Percentiles rank a stretch among this genome's conserved stretches.
phyloP scores from a whole-genome alignment of 2,329 filamentous ascomycete genomes.

The Sclerotinia trifoliorum region DNA sequence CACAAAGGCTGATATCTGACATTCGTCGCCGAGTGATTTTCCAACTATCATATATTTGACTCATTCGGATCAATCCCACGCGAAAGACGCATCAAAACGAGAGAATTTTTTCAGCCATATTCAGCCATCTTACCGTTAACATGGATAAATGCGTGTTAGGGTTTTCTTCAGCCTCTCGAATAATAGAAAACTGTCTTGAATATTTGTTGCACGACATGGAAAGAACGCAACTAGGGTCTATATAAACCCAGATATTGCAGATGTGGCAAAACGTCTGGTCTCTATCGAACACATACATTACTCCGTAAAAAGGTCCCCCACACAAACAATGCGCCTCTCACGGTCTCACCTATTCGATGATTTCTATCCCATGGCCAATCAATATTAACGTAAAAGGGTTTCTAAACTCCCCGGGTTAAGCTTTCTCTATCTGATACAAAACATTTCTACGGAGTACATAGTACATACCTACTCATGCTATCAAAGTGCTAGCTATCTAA shows the following conservation, averaged over 20 bases:
- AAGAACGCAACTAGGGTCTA: conserved; percentile 15
- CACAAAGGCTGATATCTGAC: neutral
- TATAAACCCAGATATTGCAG: conserved; percentile 5
- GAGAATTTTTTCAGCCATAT: neutral
- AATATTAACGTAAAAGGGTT: conserved; percentile 12
- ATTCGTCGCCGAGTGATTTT: neutral
- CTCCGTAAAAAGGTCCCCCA: conserved; percentile 1
- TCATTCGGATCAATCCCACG: neutral
- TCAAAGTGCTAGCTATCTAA: neutral
- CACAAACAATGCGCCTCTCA: conserved; percentile 4
- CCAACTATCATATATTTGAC: neutral
- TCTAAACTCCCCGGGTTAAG: neutral
- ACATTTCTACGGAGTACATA: no score
- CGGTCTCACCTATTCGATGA: neutral
- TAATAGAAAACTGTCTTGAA: neutral
- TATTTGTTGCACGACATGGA: neutral
- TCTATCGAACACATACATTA: neutral
- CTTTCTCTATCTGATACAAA: conserved; percentile 8
- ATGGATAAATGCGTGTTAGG: neutral
- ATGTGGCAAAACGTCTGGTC: neutral
- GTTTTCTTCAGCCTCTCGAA: neutral
- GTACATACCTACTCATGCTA: neutral
- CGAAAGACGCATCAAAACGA: neutral
- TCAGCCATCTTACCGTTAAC: neutral
- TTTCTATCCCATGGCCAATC: conserved; percentile 6